Conservation (phyloP, 192 early-diverging fungal species). For the Coemansia sp. region DNA sequence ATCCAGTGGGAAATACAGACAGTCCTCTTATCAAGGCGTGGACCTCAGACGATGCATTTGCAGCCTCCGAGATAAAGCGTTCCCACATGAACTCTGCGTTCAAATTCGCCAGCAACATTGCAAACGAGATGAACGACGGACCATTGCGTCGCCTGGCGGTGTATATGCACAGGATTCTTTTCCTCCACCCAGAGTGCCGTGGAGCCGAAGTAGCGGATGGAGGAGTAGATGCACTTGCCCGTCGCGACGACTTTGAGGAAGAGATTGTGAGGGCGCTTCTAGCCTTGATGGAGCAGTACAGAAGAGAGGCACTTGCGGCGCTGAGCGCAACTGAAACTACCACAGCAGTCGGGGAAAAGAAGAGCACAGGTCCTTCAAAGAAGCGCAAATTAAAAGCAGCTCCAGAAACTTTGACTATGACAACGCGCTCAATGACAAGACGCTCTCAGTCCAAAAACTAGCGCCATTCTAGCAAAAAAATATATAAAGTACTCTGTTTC, state of each 20-base stretch:
- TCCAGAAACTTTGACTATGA: too few relatives aligned
- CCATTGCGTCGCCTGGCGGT: not conserved
- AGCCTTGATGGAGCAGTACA: not conserved
- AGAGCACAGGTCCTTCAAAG: not conserved
- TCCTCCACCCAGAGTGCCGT: not conserved
- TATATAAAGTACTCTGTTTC: too few relatives aligned
- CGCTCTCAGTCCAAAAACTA: too few relatives aligned
- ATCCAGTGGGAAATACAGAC: accelerated
- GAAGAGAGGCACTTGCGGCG: not conserved
- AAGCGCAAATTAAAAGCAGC: not conserved
- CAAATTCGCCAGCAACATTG: too few relatives aligned
- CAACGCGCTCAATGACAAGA: too few relatives aligned
- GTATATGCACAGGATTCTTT: not conserved
- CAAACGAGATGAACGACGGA: not conserved
- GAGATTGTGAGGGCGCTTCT: not conserved
- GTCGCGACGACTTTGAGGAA: not conserved
- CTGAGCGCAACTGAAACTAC: not conserved
- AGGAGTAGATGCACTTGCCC: not conserved
- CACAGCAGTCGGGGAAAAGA: not conserved
- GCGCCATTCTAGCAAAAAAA: too few relatives aligned
- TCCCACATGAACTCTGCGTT: too few relatives aligned
- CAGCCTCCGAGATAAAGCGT: not conserved
- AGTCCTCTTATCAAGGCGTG: too few relatives aligned
- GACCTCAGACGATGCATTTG: not conserved
- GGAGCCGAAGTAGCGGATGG: too few relatives aligned